Evolutionary conservation across 164 flowering plant species (phyloP), one percentile per base, ranked within the genome.

Genomic region (Stephania yunnanensis): DNA sequence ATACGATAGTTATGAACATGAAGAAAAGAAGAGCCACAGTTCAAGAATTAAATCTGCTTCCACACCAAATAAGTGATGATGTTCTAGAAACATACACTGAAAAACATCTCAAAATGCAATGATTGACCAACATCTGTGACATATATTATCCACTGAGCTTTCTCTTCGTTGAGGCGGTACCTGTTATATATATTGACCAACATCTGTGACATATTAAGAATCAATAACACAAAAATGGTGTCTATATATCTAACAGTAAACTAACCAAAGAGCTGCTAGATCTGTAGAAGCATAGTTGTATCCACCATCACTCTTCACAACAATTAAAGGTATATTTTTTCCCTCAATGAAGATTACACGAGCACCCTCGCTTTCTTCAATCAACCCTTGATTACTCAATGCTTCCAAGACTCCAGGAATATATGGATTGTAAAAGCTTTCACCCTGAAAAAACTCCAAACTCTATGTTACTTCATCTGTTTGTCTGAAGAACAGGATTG

Each of bases 121-220:
- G 87, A 85, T 86, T 96, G 99, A 44, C 99, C 97, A 79, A 93
- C 96, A 87, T 96, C 99, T 73, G 99, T 94, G 20, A 96, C 88
- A 83, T 93, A 93, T 46, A 96, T 86, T 7, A 96, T 91, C 99
- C 99, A 96, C 53, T 96, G 91, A 73, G 93, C 98, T 80, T 91
- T 91, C 82, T 96, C 99, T 86, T 87, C 91, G 84, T 94, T 92
- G 31, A 96, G 91, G 20, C 99, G 97, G 78, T 92, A 96, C 99
- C 99, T 96, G 68, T n/a, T n/a, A n/a, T n/a, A n/a, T n/a, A n/a
- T n/a, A n/a, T n/a, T n/a, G n/a, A n/a, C n/a, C n/a, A n/a, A n/a
- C n/a, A n/a, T n/a, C n/a, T n/a, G n/a, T n/a, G n/a, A n/a, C n/a
- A n/a, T n/a, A n/a, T n/a, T 58, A 58, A 55, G 19, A 15, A 15